Conservation (phyloP, 2,329 filamentous ascomycete species). For the Drechslerella stenobrocha region DNA sequence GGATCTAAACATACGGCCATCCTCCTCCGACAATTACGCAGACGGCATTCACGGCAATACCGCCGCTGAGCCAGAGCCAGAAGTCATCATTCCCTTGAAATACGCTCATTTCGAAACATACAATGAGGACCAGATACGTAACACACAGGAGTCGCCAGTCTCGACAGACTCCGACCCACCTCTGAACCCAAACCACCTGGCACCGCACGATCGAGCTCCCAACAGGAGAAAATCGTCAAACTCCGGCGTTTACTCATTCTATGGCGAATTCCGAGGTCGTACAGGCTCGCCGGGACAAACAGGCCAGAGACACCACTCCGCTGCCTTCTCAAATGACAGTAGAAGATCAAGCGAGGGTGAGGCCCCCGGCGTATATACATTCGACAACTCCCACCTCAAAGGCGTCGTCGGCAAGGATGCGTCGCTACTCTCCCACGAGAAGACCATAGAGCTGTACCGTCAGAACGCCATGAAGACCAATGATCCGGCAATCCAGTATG, state of each 20-base stretch:
- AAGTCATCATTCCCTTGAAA: slow-evolving; percentile 37
- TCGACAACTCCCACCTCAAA: slow-evolving; percentile 81
- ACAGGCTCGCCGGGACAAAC: slow-evolving; percentile 39
- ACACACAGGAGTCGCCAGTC: slow-evolving; percentile 59
- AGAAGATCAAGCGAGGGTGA: slow-evolving; percentile 65
- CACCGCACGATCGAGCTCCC: slow-evolving; percentile 39
- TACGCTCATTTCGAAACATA: slow-evolving; percentile 42
- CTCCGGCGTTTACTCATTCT: slow-evolving; percentile 45
- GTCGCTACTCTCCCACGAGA: slow-evolving; percentile 83
- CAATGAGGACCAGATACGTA: slow-evolving; percentile 45
- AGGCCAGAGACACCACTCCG: slow-evolving; percentile 50
- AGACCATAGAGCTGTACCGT: slow-evolving; percentile 97
- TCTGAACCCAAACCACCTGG: slow-evolving; percentile 48
- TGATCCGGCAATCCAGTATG: slow-evolving; percentile 86
- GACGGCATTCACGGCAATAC: slow-evolving; percentile 6
- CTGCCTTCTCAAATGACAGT: slow-evolving; percentile 53
- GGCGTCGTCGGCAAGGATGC: slow-evolving; percentile 83
- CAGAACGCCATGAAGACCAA: slow-evolving; percentile 97
- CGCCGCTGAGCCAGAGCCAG: slow-evolving; percentile 22
- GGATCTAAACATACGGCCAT: slow-evolving; percentile 20
- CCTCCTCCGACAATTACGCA: slow-evolving; percentile 17
- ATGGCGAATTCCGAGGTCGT: slow-evolving; percentile 44
- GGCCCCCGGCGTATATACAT: slow-evolving; percentile 62
- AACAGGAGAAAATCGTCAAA: slow-evolving; percentile 35
- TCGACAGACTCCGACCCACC: slow-evolving; percentile 62